Evolutionary conservation across 768 basidiomycete species (phyloP).

Genomic region (Paxillus ammoniavirescens): DNA sequence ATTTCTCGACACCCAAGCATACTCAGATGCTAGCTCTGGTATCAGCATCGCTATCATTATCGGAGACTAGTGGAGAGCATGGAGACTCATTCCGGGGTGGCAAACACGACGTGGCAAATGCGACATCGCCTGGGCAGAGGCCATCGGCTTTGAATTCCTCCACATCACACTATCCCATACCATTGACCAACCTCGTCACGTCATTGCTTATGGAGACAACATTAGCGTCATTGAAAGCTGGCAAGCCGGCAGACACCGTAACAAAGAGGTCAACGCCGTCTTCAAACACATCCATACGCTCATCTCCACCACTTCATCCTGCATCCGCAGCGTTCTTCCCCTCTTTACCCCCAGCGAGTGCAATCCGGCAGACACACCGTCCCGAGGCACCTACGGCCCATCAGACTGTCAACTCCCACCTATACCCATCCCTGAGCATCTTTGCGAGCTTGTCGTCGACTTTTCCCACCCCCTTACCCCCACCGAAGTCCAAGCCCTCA

Average conservation of each 20-base stretch:
- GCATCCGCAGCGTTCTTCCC: background rate
- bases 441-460: conserved; percentile 17
- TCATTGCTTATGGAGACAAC: conserved; percentile 14
- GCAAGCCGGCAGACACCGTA: conserved; percentile 4
- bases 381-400: background rate
- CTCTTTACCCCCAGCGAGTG: background rate
- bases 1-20: background rate
- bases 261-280: conserved; percentile 8
- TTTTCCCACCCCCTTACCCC: too few relatives aligned
- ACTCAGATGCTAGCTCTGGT: conserved; percentile 17
- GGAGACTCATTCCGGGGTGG: conserved; percentile 12
- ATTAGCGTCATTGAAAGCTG: conserved; percentile 12
- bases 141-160: conserved; percentile 16
- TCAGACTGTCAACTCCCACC: conserved; percentile 2
- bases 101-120: background rate
- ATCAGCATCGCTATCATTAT: conserved; percentile 14
- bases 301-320: conserved; percentile 9
- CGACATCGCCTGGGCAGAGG: conserved; percentile 21
- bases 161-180: background rate
- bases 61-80: conserved; percentile 21
- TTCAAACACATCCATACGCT: conserved; percentile 4
- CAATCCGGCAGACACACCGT: conserved; percentile 8
- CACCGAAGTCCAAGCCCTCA: too few relatives aligned
- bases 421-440: background rate
- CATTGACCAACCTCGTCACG: background rate